Evolutionary conservation across 148 eudicot genomes (phyloP), one percentile per base, ranked within the genome.

Genomic region (Mesembryanthemum crystallinum): DNA sequence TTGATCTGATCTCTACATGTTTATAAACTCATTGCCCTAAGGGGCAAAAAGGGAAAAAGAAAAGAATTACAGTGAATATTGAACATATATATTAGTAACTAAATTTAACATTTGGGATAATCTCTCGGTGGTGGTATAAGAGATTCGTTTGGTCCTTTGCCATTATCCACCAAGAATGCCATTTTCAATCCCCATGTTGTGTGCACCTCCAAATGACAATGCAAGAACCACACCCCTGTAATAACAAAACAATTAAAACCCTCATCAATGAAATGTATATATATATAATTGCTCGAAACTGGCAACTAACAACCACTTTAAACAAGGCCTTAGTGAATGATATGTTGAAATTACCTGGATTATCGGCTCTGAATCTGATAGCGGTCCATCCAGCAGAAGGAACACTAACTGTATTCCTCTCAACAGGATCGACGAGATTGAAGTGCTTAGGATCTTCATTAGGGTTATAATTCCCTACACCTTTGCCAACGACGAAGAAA

Each of bases 171-270:
- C 35, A 85, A 68, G 28, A 88, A 88, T 59, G 88, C 88, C 91
- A 88, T 88, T 76, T 88, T 88, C 5, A 88, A 68, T 27, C 91
- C 91, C 88, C 91, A 86, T 76, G 90, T 83, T 74, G 87, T 88
- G 74, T 88, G 91, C 28, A 88, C 73, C 76, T 87, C 90, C 55
- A 87, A 60, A 72, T 81, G 87, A 62, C 88, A 87, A 82, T 87
- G 90, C 82, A 85, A 64, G 73, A 87, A 85, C 88, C 87, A 87
- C 27, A 87, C 85, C 32, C 90, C 90, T 84, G 66, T 61, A 67
- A 52, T 29, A 8, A n/a, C 11, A 8, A 4, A 67, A 18, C 5
- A 11, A 25, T 37, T 24, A 59, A 4, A 25, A 32, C 11, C 11
- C 3, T 6, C 39, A 35, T 35, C n/a, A n/a, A n/a, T n/a, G n/a